phyloP scores from a whole-genome alignment of 2,329 filamentous ascomycete genomes.

The Falciphora oryzae region DNA sequence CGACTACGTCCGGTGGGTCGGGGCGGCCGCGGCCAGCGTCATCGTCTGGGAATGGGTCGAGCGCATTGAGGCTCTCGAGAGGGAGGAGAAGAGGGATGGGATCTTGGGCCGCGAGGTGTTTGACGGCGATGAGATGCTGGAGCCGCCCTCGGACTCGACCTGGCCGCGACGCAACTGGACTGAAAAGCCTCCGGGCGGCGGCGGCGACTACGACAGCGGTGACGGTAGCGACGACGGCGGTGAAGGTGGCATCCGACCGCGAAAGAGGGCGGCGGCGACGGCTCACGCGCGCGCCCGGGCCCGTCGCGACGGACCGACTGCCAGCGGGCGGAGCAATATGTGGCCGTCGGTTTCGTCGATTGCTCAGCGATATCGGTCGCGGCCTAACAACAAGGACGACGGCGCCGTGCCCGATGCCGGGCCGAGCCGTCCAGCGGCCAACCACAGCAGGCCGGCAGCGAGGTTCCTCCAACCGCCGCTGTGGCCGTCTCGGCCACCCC shows the following conservation, averaged over 20 bases:
- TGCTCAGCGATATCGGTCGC: constrained; percentile 30
- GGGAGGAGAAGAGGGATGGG: constrained; percentile 90
- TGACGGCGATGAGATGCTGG: constrained; percentile 89
- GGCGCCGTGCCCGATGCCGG: constrained; percentile 8
- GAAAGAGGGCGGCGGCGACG: not conserved
- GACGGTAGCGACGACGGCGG: constrained; percentile 27
- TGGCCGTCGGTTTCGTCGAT: constrained; percentile 38
- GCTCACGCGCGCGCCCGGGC: constrained; percentile 12
- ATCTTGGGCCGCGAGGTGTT: constrained; percentile 88
- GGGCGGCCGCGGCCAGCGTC: constrained; percentile 88
- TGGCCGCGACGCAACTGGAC: constrained; percentile 37
- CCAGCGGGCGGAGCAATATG: constrained; percentile 25
- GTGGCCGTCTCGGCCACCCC: constrained; percentile 51
- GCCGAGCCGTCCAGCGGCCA: constrained; percentile 8
- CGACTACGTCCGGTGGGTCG: constrained; percentile 95
- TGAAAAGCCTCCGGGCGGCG: not conserved
- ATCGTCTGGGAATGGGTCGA: constrained; percentile 99
- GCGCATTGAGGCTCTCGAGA: constrained; percentile 83
- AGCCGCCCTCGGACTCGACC: constrained; percentile 47
- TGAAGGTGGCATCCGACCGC: constrained; percentile 16
- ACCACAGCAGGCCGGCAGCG: constrained; percentile 20
- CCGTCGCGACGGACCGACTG: constrained; percentile 15
- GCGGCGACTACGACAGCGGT: constrained; percentile 22
- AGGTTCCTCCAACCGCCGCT: constrained; percentile 41
- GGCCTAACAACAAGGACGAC: constrained; percentile 16